Conservation (phyloP, 1,284 basidiomycete species). For the Sparassis latifolia region DNA sequence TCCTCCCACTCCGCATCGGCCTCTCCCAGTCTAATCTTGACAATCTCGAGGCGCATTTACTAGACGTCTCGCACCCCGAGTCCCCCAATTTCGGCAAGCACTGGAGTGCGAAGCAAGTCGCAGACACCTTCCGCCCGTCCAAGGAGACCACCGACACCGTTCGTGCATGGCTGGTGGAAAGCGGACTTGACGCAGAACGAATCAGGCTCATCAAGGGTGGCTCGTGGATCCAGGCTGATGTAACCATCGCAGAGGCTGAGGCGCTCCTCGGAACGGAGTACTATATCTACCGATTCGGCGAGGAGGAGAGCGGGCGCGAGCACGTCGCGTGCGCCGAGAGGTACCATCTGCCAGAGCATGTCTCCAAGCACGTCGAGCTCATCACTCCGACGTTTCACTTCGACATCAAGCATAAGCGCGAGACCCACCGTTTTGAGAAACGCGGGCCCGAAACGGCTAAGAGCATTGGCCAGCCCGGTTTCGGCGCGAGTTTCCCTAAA, state of each 20-base stretch:
- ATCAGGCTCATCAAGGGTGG: conserved; percentile 27
- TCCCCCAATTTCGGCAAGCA: conserved; percentile 35
- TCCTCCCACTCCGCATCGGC: conserved; percentile 24
- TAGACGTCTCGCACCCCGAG: conserved; percentile 37
- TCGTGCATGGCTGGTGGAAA: conserved; percentile 11
- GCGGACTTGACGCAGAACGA: conserved; percentile 27
- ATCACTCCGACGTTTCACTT: conserved; percentile 21
- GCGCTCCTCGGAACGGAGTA: conserved; percentile 37
- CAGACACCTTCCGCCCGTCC: conserved; percentile 34
- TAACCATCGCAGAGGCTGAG: conserved; percentile 38
- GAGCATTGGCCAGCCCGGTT: conserved; percentile 5
- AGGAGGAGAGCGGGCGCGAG: conserved; percentile 17
- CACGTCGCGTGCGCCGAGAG: conserved; percentile 23
- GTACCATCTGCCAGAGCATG: conserved; percentile 19
- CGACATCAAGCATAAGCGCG: conserved; percentile 6
- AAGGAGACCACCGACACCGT: conserved; percentile 37
- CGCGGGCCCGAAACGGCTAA: not conserved
- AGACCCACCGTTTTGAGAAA: not conserved
- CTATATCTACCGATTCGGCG: conserved; percentile 34
- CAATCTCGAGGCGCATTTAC: conserved; percentile 32
- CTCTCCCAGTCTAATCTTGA: conserved; percentile 38
- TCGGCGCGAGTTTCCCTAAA: not conserved
- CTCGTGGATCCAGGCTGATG: conserved; percentile 37
- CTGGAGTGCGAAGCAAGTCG: conserved; percentile 31
- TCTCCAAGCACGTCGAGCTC: conserved; percentile 18